Conservation (phyloP, 352 stramenopile genomes). For the Globisporangium megalacanthum region DNA sequence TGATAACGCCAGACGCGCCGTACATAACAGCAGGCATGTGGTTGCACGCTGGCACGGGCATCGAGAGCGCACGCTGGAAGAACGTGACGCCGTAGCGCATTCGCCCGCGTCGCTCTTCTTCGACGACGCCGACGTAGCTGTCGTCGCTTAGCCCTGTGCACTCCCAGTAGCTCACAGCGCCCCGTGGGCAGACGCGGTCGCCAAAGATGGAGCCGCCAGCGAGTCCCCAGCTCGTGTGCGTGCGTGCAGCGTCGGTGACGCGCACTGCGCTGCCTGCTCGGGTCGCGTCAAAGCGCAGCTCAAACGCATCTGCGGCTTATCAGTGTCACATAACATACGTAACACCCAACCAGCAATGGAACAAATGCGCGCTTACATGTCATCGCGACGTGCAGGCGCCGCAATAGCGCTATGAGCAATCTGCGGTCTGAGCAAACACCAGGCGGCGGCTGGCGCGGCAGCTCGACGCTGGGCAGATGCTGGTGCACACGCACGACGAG, state of each 20-base stretch:
- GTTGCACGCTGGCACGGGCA: slow-evolving; percentile 50
- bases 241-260: slow-evolving; percentile 28
- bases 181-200: slow-evolving; percentile 28
- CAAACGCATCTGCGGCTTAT: slow-evolving; percentile 21
- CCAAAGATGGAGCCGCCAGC: slow-evolving; percentile 45
- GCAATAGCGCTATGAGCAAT: slow-evolving; percentile 37
- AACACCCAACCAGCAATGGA: background rate
- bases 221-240: slow-evolving; percentile 36
- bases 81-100: slow-evolving; percentile 28
- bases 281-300: slow-evolving; percentile 37
- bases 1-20: slow-evolving; percentile 58
- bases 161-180: slow-evolving; percentile 66
- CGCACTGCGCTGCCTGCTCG: slow-evolving; percentile 43
- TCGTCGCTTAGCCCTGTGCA: slow-evolving; percentile 53
- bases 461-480: slow-evolving; percentile 17
- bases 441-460: slow-evolving; percentile 21
- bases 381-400: slow-evolving; percentile 41
- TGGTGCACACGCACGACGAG: slow-evolving; percentile 23
- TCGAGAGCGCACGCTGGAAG: slow-evolving; percentile 36
- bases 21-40: slow-evolving; percentile 77
- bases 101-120: slow-evolving; percentile 5
- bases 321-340: background rate
- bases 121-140: slow-evolving; percentile 49
- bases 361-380: slow-evolving; percentile 30
- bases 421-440: slow-evolving; percentile 22